Evolutionary conservation across 768 basidiomycete species (phyloP).

Genomic region (Mycena crocata): DNA sequence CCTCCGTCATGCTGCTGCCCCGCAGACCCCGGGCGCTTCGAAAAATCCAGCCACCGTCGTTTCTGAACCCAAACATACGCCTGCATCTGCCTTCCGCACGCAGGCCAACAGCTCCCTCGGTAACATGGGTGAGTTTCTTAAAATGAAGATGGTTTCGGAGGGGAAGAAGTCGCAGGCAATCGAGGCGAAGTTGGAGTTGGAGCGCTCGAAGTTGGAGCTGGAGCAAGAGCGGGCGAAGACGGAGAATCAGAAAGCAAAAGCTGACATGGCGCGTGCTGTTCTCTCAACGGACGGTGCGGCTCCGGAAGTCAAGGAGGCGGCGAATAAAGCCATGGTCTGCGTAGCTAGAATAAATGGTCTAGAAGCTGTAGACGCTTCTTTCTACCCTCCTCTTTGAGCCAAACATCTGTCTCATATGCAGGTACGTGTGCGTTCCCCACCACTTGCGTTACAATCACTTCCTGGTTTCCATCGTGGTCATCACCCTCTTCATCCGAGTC

Average conservation of each 20-base stretch:
- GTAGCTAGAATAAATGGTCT: neutral
- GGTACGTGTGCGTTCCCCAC: constrained; percentile 4
- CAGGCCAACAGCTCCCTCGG: constrained; percentile 3
- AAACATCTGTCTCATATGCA: constrained; percentile 1
- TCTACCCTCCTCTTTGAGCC: constrained; percentile 7
- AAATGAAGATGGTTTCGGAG: constrained; percentile 9
- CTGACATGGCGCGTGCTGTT: constrained; percentile 4
- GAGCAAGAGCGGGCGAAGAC: neutral
- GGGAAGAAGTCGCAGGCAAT: constrained; percentile 4
- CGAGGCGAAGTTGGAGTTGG: constrained; percentile 4
- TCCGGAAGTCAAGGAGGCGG: neutral
- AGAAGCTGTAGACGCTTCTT: constrained; percentile 2
- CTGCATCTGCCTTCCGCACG: neutral
- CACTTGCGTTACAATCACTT: neutral
- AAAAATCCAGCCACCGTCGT: neutral
- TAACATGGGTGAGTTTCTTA: constrained; percentile 8
- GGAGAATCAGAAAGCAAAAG: neutral
- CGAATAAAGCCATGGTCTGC: neutral
- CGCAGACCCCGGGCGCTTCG: neutral
- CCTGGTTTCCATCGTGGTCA: neutral
- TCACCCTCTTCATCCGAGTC: constrained; percentile 3
- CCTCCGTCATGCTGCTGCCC: neutral
- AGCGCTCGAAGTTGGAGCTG: neutral
- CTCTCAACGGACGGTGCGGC: neutral
- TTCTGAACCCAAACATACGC: constrained; percentile 8